Conservation (phyloP, 2,329 filamentous ascomycete species). For the Fusarium subtropicale region DNA sequence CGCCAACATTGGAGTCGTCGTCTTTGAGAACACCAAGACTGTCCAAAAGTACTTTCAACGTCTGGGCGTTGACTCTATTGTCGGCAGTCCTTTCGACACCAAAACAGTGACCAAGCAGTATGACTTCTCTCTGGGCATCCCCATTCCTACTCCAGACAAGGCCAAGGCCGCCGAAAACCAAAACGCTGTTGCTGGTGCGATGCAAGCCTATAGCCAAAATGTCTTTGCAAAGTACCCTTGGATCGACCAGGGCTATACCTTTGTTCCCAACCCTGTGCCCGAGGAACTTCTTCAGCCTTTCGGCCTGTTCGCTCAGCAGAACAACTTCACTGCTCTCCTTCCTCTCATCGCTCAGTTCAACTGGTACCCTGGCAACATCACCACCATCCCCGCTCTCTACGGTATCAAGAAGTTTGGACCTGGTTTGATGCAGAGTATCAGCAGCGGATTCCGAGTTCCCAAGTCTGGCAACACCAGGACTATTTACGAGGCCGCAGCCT, state of each 20-base stretch:
- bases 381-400: slow-evolving; percentile 31
- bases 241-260: slow-evolving; percentile 36
- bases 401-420: slow-evolving; percentile 39
- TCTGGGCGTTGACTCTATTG: slow-evolving; percentile 8
- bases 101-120: slow-evolving; percentile 1
- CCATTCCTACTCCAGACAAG: slow-evolving; percentile 19
- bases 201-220: slow-evolving; percentile 15
- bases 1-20: slow-evolving; percentile 28
- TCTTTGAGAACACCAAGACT: slow-evolving; percentile 28
- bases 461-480: slow-evolving; percentile 22
- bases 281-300: slow-evolving; percentile 36
- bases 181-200: slow-evolving; percentile 9
- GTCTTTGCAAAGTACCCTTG: slow-evolving; percentile 37
- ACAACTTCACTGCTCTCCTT: slow-evolving; percentile 29
- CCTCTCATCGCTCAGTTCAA: slow-evolving; percentile 30
- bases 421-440: slow-evolving; percentile 19
- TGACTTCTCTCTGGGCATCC: slow-evolving; percentile 35
- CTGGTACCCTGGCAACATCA: slow-evolving; percentile 38
- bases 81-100: neutral
- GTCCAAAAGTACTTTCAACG: slow-evolving; percentile 34
- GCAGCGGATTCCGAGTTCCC: slow-evolving; percentile 16
- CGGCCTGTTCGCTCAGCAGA: slow-evolving; percentile 27
- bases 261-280: slow-evolving; percentile 29
- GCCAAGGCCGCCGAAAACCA: neutral
- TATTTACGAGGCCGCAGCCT: slow-evolving; percentile 28